Evolutionary conservation across 805 yeast species (phyloP), one percentile per base, ranked within the genome.

Genomic region (Saccharomycopsis fodiens): DNA sequence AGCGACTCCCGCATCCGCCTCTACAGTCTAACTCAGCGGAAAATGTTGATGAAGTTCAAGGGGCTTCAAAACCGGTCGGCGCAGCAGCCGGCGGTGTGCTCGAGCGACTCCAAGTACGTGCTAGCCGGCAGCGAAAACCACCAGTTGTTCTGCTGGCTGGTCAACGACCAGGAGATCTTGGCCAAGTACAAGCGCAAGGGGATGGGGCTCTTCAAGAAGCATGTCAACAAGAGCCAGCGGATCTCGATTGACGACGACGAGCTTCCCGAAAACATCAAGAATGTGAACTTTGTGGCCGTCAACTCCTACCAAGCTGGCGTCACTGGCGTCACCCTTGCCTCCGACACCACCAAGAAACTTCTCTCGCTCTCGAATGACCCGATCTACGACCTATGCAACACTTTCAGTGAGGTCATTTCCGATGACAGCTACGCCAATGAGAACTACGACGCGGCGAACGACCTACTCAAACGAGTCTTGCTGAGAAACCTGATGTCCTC

Each of bases 51-150:
- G 37, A 73, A 82, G 41, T 79, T 82, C 60, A 82, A 78, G 53
- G 97, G 97, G 0, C 71, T 76, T 45, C 72, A 76, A 29, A 87
- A 86, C 60, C 73, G 72, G 44, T 74, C 79, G 39, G 76, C 91
- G 3, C 87, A 85, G 35, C 82, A 85, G 42, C 69, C 69, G 10
- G 96, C 96, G 0, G 41, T 41, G 62, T 75, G 74, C 2, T 75
- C 80, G 20, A 85, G 77, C 42, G 79, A 79, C 54, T 63, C 68
- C 43, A 57, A 64, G 10, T 76, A 74, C 56, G 72, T 88, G 4
- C 71, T 88, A 6, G 70, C 84, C 5, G 95, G 95, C 0, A 83
- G 94, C 10, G 96, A 89, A 59, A 93, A 89, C 63, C 86, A 85
- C 54, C 79, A 88, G 79, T 76, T 85, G 12, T 89, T 88, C 57